Evolutionary conservation across 2,329 filamentous ascomycete genomes (phyloP), one percentile per base, ranked within the genome.

Genomic region (Zalaria sp.): DNA sequence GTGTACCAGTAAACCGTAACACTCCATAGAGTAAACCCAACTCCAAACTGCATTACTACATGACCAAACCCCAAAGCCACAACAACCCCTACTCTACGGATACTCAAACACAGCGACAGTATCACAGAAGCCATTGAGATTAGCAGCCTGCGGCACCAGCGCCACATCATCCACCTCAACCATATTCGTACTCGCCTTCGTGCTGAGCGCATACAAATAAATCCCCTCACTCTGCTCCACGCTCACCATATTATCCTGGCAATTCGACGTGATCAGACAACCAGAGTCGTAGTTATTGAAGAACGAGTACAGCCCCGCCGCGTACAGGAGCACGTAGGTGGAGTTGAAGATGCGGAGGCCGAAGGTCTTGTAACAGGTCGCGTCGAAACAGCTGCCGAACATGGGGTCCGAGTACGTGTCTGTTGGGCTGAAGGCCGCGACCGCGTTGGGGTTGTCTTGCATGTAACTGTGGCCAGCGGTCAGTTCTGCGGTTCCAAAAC

Each of bases 251-350:
- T 86, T 81, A 44, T 79, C 69, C 62, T 89, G 84, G 66, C 84
- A 91, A 49, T 72, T 75, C 57, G 83, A 72, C 6, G 69, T 69
- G 32, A 62, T 59, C 10, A 88, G 71, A 53, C 84, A 91, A 11
- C 69, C 67, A 61, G 87, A 81, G 32, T 63, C 66, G 62, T 89
- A 89, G 68, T 87, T 85, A 59, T 89, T 75, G 55, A 86, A 89
- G 73, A 89, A 89, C 49, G 73, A 80, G 70, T 89, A 89, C 45
- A 88, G 64, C 26, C 83, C 83, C 4, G 75, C 80, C 37, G 83
- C 83, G 54, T 79, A 84, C 53, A 87, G 63, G 55, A 73, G 75
- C 11, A 87, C 58, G 46, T 85, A 73, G 6, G 67, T 69, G 3
- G 80, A 84, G 59, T 81, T 72, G 42, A 75, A 63, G 34, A 86